These are phyloP conservation scores for Nicotiana undulata DNA, from an alignment of 257 asterid genomes.

Conservation along the genomic window DNA sequence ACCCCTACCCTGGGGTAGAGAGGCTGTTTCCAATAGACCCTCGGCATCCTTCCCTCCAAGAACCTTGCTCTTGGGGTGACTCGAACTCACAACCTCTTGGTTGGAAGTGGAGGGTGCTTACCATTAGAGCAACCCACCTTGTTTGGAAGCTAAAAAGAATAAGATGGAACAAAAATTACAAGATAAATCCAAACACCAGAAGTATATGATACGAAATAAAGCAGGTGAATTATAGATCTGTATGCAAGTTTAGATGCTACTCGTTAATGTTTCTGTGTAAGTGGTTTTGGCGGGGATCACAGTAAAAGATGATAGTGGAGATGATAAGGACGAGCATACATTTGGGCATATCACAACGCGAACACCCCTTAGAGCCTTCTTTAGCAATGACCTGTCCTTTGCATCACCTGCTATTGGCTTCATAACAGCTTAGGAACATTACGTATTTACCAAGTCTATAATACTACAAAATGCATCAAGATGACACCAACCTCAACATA, in stretches of 20 bases:
- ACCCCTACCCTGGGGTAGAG: no score
- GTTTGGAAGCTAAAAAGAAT: no score
- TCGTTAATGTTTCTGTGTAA: not conserved
- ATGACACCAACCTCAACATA: constrained; percentile 75
- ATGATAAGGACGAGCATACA: constrained; percentile 34
- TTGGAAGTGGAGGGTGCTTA: no score
- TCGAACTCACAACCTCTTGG: no score
- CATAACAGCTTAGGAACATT: constrained; percentile 12
- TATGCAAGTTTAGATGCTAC: not conserved
- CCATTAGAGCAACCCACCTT: no score
- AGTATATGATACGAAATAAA: not conserved
- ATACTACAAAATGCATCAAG: not conserved
- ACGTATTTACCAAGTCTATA: not conserved
- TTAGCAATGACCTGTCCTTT: constrained; percentile 48
- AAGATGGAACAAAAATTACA: not conserved
- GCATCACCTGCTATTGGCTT: constrained; percentile 71
- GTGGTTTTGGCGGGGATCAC: not conserved
- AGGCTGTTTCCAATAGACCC: no score
- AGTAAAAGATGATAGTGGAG: not conserved
- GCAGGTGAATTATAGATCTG: not conserved
- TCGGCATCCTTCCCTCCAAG: no score
- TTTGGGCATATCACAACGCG: constrained; percentile 73
- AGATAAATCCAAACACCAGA: not conserved
- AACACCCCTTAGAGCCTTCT: constrained; percentile 70
- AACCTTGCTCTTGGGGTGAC: no score